Evolutionary conservation across 2,329 filamentous ascomycete species (phyloP).

Genomic region (Thielaviopsis euricoi): DNA sequence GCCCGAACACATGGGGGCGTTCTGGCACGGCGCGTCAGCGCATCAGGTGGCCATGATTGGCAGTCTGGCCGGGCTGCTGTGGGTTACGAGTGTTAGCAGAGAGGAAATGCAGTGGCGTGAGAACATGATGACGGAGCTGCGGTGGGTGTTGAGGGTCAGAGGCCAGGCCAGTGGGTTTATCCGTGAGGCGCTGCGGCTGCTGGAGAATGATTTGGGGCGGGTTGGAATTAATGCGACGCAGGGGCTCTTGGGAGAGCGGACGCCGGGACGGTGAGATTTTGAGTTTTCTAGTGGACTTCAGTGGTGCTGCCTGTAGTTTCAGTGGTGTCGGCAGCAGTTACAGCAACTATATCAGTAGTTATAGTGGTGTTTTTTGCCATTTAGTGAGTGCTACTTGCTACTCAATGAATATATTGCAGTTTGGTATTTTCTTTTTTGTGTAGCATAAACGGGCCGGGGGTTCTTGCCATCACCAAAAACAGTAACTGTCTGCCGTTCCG

Average conservation of each 20-base stretch:
- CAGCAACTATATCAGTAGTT: no score
- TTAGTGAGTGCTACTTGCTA: no score
- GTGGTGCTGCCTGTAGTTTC: no score
- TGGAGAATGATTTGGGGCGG: slow-evolving; percentile 19
- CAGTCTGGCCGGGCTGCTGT: slow-evolving; percentile 18
- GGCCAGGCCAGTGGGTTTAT: slow-evolving; percentile 24
- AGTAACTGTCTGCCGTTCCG: no score
- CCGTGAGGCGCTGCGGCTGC: slow-evolving; percentile 22
- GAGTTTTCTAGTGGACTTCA: no score
- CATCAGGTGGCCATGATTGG: slow-evolving; percentile 18
- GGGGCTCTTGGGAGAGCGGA: slow-evolving; percentile 23
- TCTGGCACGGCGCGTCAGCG: slow-evolving; percentile 23
- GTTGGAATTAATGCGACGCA: slow-evolving; percentile 23
- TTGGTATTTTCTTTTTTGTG: no score
- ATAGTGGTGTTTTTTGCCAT: no score
- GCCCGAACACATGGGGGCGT: slow-evolving; percentile 24
- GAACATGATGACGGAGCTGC: slow-evolving; percentile 23
- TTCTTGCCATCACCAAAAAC: no score
- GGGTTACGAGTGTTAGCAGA: slow-evolving; percentile 10
- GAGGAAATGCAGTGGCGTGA: slow-evolving; percentile 25
- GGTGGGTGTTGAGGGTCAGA: slow-evolving; percentile 26
- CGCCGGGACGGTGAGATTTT: slow-evolving; percentile 15
- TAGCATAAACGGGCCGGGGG: no score
- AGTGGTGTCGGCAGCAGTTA: no score
- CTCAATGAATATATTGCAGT: no score